Evolutionary conservation across 2,329 filamentous ascomycete genomes (phyloP).

Genomic region (Paecilomyces variotii): DNA sequence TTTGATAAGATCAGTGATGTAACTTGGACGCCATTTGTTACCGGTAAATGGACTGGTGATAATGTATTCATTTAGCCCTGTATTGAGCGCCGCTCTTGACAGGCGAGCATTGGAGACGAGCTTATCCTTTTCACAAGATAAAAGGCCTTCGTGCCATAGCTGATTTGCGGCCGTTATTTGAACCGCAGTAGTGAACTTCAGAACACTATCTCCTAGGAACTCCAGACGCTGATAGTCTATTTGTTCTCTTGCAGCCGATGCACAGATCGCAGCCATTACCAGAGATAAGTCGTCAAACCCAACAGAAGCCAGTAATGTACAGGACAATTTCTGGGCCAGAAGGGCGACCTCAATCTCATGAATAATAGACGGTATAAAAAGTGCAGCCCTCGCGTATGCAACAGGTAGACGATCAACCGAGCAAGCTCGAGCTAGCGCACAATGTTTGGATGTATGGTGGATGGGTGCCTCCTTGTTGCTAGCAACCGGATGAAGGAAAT

Average conservation of each 20-base stretch:
- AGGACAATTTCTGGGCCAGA: conserved; percentile 53
- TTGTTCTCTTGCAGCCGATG: conserved; percentile 51
- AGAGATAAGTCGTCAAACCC: conserved; percentile 47
- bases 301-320: conserved; percentile 47
- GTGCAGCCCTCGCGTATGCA: conserved; percentile 40
- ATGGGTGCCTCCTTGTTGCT: conserved; percentile 9
- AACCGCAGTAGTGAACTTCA: conserved; percentile 66
- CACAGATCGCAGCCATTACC: conserved; percentile 61
- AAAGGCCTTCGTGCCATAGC: conserved; percentile 66
- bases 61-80: conserved; percentile 65
- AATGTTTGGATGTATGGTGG: conserved; percentile 13
- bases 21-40: conserved; percentile 62
- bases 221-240: conserved; percentile 77
- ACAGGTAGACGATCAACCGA: conserved; percentile 37
- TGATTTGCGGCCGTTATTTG: conserved; percentile 56
- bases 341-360: conserved; percentile 60
- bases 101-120: conserved; percentile 71
- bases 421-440: conserved; percentile 13
- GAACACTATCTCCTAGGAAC: conserved; percentile 74
- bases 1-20: conserved; percentile 41
- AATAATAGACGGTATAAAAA: conserved; percentile 65
- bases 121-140: conserved; percentile 60
- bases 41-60: conserved; percentile 60
- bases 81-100: conserved; percentile 53
- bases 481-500: conserved; percentile 22